Conservation (phyloP, 164 flowering plant genomes). For the Umbilicus rupestris region DNA sequence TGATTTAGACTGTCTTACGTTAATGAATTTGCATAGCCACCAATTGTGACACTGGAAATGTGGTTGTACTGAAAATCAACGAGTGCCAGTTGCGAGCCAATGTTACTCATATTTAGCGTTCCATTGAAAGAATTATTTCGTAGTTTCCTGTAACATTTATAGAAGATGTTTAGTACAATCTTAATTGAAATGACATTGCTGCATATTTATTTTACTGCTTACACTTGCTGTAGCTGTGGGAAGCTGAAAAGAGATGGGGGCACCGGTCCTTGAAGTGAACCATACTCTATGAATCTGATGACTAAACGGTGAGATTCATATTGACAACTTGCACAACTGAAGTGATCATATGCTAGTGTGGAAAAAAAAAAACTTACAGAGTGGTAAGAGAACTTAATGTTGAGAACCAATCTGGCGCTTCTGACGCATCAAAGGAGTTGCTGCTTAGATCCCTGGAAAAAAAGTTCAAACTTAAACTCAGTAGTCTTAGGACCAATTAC, state of each 20-base stretch:
- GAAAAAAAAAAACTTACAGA: conserved; percentile 26
- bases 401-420: conserved; percentile 41
- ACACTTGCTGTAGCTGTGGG: conserved; percentile 34
- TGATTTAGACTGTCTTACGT: conserved; percentile 24
- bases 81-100: conserved; percentile 29
- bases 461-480: conserved; percentile 40
- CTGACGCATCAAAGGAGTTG: conserved; percentile 39
- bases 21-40: conserved; percentile 11
- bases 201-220: background rate
- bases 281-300: background rate
- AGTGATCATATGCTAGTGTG: background rate
- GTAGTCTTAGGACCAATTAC: conserved; percentile 43
- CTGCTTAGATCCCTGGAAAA: conserved; percentile 60
- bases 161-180: background rate
- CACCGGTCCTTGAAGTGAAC: conserved; percentile 30
- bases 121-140: conserved; percentile 39
- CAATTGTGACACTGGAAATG: conserved; percentile 16
- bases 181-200: background rate
- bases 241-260: conserved; percentile 50
- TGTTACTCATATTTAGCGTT: conserved; percentile 28
- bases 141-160: conserved; percentile 24
- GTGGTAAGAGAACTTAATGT: conserved; percentile 42
- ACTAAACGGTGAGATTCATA: background rate
- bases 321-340: background rate
- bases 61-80: conserved; percentile 40